Base-by-base conservation (phyloP, 1,139 yeast genomes). In the Diutina mesorugosa region DNA sequence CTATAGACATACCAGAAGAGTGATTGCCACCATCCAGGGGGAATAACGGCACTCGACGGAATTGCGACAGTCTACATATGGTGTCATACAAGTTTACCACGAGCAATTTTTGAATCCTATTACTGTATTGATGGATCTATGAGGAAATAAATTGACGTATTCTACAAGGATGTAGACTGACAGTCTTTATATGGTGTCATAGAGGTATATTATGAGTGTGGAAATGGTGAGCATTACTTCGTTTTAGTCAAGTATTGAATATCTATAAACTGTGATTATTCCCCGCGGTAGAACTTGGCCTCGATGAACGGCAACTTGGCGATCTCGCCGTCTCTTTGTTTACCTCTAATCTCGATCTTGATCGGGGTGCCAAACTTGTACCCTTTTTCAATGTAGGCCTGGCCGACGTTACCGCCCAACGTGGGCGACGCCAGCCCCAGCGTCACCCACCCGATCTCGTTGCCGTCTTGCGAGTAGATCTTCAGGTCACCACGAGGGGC, bases 351-450 rank as follows among this genome's bases (percentile, higher is more conserved):
- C 64, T 88, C 87, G 59, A 91, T 83, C 62, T 81, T 72, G 51
- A 91, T 76, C 56, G 79, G 76, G n/a, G 90, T 81, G 1, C 96
- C 97, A 53, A 81, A 76, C 72, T 91, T 93, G 64, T 74, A 77
- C n/a, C 81, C 83, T 64, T 89, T 85, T 60, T 87, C 79, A 50
- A 93, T 79, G 70, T 89, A 93, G 6, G 87, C 97, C 79, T 91
- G 97, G 29, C 96, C 97, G 59, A 93, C 86, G 67, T 93, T 93
- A 55, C 85, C 87, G n/a, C 85, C 86, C 58, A 86, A 72, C 12
- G 91, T 81, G 47, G 99, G 99, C 10, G 96, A 87, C 59, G 93
- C 85, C 59, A 93, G 84, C 5, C 99, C 99, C 0, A 97, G 89
- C 12, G 97, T 89, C 55, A 91, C 84, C 55, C 69, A 71, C 28